These are phyloP conservation scores for Middelhovenomyces tepae DNA, from an alignment of 805 yeast genomes.

Conservation along the genomic window DNA sequence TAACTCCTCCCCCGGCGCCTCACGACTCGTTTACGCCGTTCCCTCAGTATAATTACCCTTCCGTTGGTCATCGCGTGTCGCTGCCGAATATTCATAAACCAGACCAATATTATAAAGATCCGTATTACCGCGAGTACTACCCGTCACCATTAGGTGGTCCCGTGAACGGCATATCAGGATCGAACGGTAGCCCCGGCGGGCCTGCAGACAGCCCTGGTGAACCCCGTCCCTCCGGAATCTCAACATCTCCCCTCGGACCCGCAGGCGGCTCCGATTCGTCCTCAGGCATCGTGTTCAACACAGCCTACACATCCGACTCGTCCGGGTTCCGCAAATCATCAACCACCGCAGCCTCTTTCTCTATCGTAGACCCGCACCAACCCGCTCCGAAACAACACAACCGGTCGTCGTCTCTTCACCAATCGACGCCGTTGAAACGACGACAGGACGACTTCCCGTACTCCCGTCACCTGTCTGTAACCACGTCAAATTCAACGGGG, in stretches of 20 bases:
- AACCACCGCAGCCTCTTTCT: slow-evolving; percentile 10
- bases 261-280: slow-evolving; percentile 3
- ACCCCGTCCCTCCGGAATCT: neutral
- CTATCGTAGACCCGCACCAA: slow-evolving; percentile 34
- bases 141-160: slow-evolving; percentile 3
- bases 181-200: too few species aligned
- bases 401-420: slow-evolving; percentile 13
- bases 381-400: slow-evolving; percentile 9
- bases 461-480: slow-evolving; percentile 14
- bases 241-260: neutral
- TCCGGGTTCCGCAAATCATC: slow-evolving; percentile 20
- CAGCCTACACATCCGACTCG: slow-evolving; percentile 20
- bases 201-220: too few species aligned
- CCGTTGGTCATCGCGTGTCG: slow-evolving; percentile 18
- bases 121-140: slow-evolving; percentile 1
- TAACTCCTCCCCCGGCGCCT: slow-evolving; percentile 4
- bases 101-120: slow-evolving; percentile 4
- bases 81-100: slow-evolving; percentile 18
- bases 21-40: slow-evolving; percentile 1
- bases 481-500: slow-evolving; percentile 13
- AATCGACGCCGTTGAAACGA: slow-evolving; percentile 3
- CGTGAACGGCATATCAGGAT: too few species aligned
- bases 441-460: slow-evolving; percentile 10
- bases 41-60: slow-evolving; percentile 8
- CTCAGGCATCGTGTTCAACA: slow-evolving; percentile 15